Percentiles rank a stretch among this genome's conserved stretches.
phyloP scores from a whole-genome alignment of 495 filamentous ascomycete species.

The Aspergillus steynii region DNA sequence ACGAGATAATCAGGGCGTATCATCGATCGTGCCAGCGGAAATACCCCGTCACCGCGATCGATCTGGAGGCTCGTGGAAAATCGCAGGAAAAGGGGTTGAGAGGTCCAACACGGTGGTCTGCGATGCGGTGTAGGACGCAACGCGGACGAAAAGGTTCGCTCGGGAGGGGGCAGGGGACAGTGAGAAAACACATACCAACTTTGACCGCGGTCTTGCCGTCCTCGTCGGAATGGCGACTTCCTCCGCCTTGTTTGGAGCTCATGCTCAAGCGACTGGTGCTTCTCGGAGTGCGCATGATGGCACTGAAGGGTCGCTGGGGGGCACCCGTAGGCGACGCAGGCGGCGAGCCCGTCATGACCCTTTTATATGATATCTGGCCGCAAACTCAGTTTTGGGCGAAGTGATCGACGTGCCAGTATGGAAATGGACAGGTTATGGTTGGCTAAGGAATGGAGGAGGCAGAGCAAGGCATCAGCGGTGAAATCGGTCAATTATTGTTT shows the following conservation, averaged over 20 bases:
- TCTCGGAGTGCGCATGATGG: conserved; percentile 75
- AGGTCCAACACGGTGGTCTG: neutral
- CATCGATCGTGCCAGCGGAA: neutral
- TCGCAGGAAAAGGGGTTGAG: conserved; percentile 1
- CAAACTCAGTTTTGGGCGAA: conserved; percentile 15
- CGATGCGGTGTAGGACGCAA: neutral
- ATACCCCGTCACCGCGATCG: neutral
- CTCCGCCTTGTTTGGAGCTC: conserved; percentile 73
- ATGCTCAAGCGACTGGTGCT: conserved; percentile 91
- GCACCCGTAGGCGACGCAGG: conserved; percentile 58
- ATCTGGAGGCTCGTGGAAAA: neutral
- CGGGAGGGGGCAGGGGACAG: neutral
- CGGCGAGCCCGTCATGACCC: conserved; percentile 57
- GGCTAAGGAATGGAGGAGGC: conserved; percentile 13
- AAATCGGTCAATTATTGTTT: conserved; percentile 7
- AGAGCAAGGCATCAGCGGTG: conserved; percentile 21
- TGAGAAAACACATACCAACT: conserved; percentile 78
- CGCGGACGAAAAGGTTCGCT: neutral
- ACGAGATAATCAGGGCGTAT: neutral
- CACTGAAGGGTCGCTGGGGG: conserved; percentile 77
- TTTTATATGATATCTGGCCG: conserved; percentile 13
- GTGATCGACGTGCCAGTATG: conserved; percentile 21
- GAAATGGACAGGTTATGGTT: conserved; percentile 18
- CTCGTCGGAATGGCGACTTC: conserved; percentile 89
- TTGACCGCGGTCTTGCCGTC: conserved; percentile 95